Evolutionary conservation across 2,329 filamentous ascomycete species (phyloP).

Genomic region (Chlorencoelia australis): DNA sequence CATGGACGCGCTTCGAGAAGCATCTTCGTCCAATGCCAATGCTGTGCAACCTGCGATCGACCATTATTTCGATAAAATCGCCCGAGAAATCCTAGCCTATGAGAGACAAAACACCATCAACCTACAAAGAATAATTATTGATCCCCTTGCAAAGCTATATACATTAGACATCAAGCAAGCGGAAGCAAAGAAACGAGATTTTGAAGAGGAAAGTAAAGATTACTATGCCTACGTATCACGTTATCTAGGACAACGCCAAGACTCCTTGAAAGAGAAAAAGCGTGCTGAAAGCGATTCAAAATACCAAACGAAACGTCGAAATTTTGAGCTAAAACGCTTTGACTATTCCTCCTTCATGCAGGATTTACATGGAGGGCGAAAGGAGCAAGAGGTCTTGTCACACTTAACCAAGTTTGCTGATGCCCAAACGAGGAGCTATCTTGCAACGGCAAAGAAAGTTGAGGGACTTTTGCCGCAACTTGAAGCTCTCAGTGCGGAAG

Average conservation of each 20-base stretch:
- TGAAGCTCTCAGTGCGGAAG: conserved; percentile 78
- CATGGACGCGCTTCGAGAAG: conserved; percentile 77
- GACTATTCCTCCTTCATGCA: conserved; percentile 99
- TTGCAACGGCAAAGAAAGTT: conserved; percentile 76
- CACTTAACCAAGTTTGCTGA: conserved; percentile 92
- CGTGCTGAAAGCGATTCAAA: conserved; percentile 90
- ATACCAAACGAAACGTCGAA: conserved; percentile 85
- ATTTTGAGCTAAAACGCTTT: conserved; percentile 94
- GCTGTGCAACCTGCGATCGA: conserved; percentile 95
- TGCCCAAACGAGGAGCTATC: conserved; percentile 73
- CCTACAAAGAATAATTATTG: conserved; percentile 87
- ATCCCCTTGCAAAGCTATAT: conserved; percentile 85
- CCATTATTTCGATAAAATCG: conserved; percentile 97
- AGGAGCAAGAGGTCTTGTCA: conserved; percentile 93
- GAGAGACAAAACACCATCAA: conserved; percentile 77
- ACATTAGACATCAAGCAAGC: conserved; percentile 96
- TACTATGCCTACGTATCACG: conserved; percentile 93
- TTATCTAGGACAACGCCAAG: conserved; percentile 92
- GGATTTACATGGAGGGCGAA: conserved; percentile 95
- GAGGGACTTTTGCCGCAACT: conserved; percentile 80
- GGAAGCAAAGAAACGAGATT: conserved; percentile 92
- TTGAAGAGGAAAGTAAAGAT: conserved; percentile 97
- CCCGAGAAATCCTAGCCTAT: conserved; percentile 77
- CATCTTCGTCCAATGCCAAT: conserved; percentile 83
- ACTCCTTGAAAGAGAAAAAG: conserved; percentile 96